Evolutionary conservation across 192 early-diverging fungal species (phyloP).

Genomic region (Rhizoclosmatium globosum): DNA sequence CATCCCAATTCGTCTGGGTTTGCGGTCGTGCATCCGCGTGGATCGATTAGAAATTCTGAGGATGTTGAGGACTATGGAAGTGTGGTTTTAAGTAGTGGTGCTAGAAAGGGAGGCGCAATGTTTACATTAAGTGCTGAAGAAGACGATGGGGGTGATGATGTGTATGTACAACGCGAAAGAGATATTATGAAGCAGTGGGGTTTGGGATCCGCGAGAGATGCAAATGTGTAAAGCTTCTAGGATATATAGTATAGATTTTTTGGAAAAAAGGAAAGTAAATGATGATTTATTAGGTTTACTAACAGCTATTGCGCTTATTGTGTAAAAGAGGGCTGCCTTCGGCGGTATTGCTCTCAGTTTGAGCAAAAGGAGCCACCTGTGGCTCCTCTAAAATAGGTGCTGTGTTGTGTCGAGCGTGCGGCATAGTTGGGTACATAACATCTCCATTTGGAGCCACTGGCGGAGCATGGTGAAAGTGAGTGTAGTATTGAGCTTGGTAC

Average conservation of each 20-base stretch:
- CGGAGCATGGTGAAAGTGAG: background rate
- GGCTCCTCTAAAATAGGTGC: background rate
- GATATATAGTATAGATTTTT: too few relatives aligned
- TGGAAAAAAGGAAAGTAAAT: too few relatives aligned
- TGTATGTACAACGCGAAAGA: constrained; percentile 24
- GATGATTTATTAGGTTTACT: background rate
- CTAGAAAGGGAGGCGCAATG: background rate
- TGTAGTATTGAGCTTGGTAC: background rate
- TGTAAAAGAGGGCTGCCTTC: background rate
- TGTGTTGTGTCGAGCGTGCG: background rate
- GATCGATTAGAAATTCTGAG: too few relatives aligned
- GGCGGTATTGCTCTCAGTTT: background rate
- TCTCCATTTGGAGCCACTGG: background rate
- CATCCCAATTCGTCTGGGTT: too few relatives aligned
- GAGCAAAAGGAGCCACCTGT: background rate
- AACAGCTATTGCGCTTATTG: background rate
- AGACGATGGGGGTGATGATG: constrained; percentile 44
- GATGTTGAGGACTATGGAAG: too few relatives aligned
- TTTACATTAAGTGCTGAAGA: constrained; percentile 7
- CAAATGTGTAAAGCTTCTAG: background rate
- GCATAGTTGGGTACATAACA: background rate
- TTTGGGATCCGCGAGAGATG: background rate
- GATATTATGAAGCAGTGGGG: constrained; percentile 6
- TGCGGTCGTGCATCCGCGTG: too few relatives aligned
- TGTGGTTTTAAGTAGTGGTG: too few relatives aligned